Evolutionary conservation across 2,329 filamentous ascomycete genomes (phyloP).

Genomic region (Stenocarpella maydis): DNA sequence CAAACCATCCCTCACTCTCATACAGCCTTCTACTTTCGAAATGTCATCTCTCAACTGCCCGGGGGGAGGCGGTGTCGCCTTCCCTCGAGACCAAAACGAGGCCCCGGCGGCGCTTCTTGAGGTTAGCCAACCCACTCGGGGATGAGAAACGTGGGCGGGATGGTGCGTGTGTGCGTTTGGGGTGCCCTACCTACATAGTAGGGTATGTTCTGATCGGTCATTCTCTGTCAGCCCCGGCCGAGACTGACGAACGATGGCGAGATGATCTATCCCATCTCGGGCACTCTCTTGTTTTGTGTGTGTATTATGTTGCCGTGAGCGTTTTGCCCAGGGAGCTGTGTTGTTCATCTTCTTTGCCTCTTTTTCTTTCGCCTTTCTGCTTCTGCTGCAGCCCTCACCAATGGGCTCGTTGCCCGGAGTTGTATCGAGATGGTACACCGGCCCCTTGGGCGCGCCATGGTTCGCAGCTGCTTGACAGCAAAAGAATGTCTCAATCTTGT

Average conservation of each 20-base stretch:
- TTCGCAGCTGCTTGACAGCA: conserved; percentile 13
- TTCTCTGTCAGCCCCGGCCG: conserved; percentile 2
- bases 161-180: conserved; percentile 22
- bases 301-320: conserved; percentile 10
- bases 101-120: not conserved
- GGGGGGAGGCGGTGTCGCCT: not conserved
- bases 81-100: conserved; percentile 1
- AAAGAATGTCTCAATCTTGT: too few relatives aligned
- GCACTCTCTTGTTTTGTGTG: not conserved
- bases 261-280: not conserved
- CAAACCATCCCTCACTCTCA: not conserved
- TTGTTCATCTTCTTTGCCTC: too few relatives aligned
- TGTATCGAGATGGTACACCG: not conserved
- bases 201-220: not conserved
- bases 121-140: not conserved
- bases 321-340: not conserved
- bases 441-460: too few relatives aligned
- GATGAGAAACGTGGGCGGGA: conserved; percentile 1
- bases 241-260: conserved; percentile 17
- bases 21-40: not conserved
- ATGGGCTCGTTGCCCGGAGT: conserved; percentile 9
- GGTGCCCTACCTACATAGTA: not conserved
- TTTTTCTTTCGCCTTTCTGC: conserved; percentile 6
- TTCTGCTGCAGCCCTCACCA: not conserved
- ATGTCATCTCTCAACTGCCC: not conserved